Base-by-base conservation (phyloP, 164 flowering plant genomes). In the Stephania yunnanensis region DNA sequence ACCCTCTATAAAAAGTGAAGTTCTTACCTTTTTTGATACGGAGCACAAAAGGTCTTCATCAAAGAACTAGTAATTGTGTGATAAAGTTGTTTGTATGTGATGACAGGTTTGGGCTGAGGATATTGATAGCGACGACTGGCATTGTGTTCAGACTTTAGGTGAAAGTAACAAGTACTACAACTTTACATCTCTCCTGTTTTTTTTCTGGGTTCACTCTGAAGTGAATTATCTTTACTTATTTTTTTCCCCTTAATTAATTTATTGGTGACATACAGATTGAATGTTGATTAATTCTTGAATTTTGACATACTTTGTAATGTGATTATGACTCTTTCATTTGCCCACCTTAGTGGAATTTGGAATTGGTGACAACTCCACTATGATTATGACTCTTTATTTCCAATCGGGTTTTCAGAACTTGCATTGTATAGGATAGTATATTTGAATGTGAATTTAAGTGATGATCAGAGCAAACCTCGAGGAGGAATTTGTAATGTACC, bases 101-200 rank as follows among this genome's bases (percentile, higher is more conserved):
- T 78, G 31, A 5, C 84, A 95, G 98, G 83, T 92, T 75, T 96
- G 99, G 98, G 90, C 89, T 11, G 99, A 89, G 74, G 97, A 92
- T 70, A 91, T 85, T 53, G 94, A 84, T 46, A 77, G 82, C 63
- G 99, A 94, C 79, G 93, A 92, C 81, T 95, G 99, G 99, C 87
- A 84, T 52, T 96, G 98, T 83, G 86, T 87, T 78, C 99, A 96
- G 80, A 96, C 98, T n/a, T 75, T 96, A 80, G 81, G 75, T 78
- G 94, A 91, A 85, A 68, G 91, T 77, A 88, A 80, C 87, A 88
- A 85, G 99, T 96, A 88, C n/a, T 52, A 17, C 30, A 46, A 74
- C 78, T 45, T 30, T 55, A 70, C 75, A 12, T 53, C 71, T 63
- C 29, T 45, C 12, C 45, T 69, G 58, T 17, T 17, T 66, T 31